Percentiles rank a stretch among this genome's conserved stretches.
Conservation (phyloP, 306 rosid species). For the Acacia confusa region DNA sequence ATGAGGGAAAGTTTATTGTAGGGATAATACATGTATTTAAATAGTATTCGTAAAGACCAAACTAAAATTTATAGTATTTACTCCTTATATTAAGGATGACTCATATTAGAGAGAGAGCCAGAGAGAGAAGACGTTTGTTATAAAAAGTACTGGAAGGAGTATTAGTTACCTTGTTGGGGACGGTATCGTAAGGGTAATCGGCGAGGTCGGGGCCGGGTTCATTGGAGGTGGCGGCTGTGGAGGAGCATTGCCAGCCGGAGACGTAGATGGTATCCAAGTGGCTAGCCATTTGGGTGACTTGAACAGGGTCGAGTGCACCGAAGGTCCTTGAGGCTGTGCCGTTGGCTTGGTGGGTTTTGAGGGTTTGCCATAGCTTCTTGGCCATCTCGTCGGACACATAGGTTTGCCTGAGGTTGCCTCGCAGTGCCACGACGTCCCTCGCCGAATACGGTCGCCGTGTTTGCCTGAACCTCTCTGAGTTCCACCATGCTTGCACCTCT, state of each 20-base stretch:
- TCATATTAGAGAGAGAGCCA: too few relatives aligned
- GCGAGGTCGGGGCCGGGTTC: constrained; percentile 99
- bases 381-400: constrained; percentile 83
- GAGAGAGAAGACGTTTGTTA: too few relatives aligned
- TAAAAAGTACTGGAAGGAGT: too few relatives aligned
- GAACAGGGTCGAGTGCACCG: constrained; percentile 97
- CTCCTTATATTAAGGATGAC: too few relatives aligned
- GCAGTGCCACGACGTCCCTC: constrained; percentile 73
- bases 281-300: constrained; percentile 92
- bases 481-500: constrained; percentile 96
- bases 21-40: too few relatives aligned
- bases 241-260: constrained; percentile 98
- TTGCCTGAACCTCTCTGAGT: constrained; percentile 75
- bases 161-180: constrained; percentile 67
- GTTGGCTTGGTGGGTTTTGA: constrained; percentile 83
- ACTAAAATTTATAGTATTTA: too few relatives aligned
- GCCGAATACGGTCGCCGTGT: constrained; percentile 78
- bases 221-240: constrained; percentile 87
- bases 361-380: constrained; percentile 82
- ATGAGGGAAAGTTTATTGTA: too few relatives aligned
- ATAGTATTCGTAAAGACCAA: too few relatives aligned
- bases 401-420: constrained; percentile 77
- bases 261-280: constrained; percentile 89
- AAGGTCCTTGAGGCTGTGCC: constrained; percentile 91
- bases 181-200: constrained; percentile 96